A percentile compares a stretch with the other conserved stretches of the same genome.
phyloP scores from a whole-genome alignment of 441 rosid genomes.

The Populus trichocarpa region DNA sequence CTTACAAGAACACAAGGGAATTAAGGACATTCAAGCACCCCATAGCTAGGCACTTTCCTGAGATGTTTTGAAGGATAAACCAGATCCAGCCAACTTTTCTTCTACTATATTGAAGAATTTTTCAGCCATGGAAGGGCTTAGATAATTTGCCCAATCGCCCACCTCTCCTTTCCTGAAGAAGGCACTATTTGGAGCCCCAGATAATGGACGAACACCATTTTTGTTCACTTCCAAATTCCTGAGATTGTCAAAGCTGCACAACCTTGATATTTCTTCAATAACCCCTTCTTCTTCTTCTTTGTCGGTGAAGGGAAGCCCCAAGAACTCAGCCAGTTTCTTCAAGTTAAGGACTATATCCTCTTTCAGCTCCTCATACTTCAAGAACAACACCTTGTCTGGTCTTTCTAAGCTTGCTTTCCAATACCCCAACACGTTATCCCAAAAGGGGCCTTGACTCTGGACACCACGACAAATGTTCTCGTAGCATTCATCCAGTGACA shows the following conservation, averaged over 20 bases:
- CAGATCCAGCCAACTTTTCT: constrained; percentile 3
- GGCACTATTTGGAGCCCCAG: neutral
- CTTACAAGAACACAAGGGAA: neutral
- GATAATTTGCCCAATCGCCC: constrained; percentile 19
- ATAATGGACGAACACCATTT: neutral
- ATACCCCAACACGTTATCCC: constrained; percentile 18
- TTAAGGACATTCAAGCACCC: neutral
- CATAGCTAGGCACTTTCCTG: neutral
- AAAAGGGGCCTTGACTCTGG: constrained; percentile 16
- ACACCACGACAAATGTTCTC: constrained; percentile 24
- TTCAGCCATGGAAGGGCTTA: constrained; percentile 1
- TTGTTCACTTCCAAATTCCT: constrained; percentile 31
- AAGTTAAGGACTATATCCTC: neutral
- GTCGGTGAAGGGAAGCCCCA: constrained; percentile 22
- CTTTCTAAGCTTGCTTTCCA: constrained; percentile 21
- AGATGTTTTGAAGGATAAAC: neutral
- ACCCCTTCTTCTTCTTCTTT: constrained; percentile 23
- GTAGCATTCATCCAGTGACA: constrained; percentile 15
- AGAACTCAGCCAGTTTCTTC: constrained; percentile 25
- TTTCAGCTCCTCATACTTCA: constrained; percentile 27
- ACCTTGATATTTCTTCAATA: constrained; percentile 11
- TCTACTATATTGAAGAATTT: neutral
- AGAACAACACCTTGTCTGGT: constrained; percentile 23
- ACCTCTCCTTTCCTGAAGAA: constrained; percentile 17
- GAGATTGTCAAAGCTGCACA: constrained; percentile 27